Conservation (phyloP, 176 grass and related monocot species). For the Juncus effusus region DNA sequence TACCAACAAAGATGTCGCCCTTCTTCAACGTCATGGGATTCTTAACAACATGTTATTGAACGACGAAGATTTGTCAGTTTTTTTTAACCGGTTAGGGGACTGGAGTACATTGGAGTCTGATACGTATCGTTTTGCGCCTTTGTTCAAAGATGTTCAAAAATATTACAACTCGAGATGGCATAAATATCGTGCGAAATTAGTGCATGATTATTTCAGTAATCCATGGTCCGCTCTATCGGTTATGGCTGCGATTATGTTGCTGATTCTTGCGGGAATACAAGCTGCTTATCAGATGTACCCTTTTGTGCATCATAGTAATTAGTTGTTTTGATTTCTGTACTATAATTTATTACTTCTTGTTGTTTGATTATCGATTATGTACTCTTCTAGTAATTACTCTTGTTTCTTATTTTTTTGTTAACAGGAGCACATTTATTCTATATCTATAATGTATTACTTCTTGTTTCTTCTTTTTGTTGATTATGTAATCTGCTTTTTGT, state of each 20-base stretch:
- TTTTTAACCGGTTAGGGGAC: neutral
- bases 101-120: neutral
- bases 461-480: too few relatives aligned
- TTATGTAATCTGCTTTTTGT: too few relatives aligned
- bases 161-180: neutral
- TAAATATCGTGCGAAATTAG: neutral
- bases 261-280: neutral
- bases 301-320: neutral
- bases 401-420: too few relatives aligned
- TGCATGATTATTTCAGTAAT: slow-evolving; percentile 12
- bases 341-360: too few relatives aligned
- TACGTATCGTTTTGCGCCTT: neutral
- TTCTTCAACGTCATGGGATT: neutral
- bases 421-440: too few relatives aligned
- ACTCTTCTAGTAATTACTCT: too few relatives aligned
- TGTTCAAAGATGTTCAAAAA: neutral
- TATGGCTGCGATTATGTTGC: neutral
- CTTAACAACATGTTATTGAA: slow-evolving; percentile 1
- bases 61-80: neutral
- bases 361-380: too few relatives aligned
- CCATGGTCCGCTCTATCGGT: neutral
- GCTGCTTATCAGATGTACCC: neutral
- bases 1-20: slow-evolving; percentile 1
- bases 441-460: too few relatives aligned
- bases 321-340: neutral